These are phyloP conservation scores for Podosphaera fusca DNA, from an alignment of 2,329 filamentous ascomycete species.

Conservation along the genomic window DNA sequence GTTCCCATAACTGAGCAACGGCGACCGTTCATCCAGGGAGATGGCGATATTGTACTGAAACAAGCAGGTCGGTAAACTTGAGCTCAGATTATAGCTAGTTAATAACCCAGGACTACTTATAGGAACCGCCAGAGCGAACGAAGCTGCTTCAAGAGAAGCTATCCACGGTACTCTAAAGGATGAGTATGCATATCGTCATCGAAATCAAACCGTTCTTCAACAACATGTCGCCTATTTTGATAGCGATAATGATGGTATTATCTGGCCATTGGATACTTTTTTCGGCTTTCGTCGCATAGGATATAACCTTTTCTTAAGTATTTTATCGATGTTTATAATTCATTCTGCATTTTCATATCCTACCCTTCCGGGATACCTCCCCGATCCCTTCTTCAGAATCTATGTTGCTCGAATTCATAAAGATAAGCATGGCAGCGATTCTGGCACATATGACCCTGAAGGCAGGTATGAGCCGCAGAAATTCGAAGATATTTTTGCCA, in stretches of 20 bases:
- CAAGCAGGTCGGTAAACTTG: conserved; percentile 5
- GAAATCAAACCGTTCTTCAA: conserved; percentile 23
- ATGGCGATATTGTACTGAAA: conserved; percentile 2
- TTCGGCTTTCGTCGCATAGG: conserved; percentile 22
- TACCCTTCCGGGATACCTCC: conserved; percentile 19
- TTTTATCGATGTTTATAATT: conserved; percentile 26
- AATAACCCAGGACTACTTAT: conserved; percentile 1
- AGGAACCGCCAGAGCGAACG: conserved; percentile 20
- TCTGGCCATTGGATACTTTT: conserved; percentile 29
- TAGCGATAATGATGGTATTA: conserved; percentile 25
- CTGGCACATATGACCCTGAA: conserved; percentile 23
- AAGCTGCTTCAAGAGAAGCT: conserved; percentile 18
- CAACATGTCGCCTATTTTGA: conserved; percentile 31
- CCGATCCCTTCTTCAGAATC: conserved; percentile 20
- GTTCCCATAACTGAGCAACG: conserved; percentile 7
- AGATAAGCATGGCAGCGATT: conserved; percentile 24
- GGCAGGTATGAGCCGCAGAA: conserved; percentile 25
- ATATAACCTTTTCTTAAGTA: conserved; percentile 21
- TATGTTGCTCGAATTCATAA: conserved; percentile 16
- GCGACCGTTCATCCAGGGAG: conserved; percentile 5
- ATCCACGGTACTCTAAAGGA: conserved; percentile 21
- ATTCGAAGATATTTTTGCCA: conserved; percentile 27
- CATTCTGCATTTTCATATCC: conserved; percentile 26
- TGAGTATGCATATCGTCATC: conserved; percentile 18
- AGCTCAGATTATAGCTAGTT: neutral